phyloP scores from a whole-genome alignment of 345 rosid species.

The Draba incana region DNA sequence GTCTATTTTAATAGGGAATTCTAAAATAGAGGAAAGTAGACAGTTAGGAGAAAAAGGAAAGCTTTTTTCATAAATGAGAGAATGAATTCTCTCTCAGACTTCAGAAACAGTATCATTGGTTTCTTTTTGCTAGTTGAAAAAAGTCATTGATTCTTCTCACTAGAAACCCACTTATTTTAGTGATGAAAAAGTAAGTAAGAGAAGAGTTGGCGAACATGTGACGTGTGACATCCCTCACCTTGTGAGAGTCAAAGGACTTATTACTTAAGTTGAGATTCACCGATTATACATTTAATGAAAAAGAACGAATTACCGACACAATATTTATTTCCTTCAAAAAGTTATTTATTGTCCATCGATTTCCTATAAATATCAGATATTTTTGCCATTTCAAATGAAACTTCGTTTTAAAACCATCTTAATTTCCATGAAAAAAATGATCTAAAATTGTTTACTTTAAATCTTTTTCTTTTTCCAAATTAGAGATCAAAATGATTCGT shows the following conservation, averaged over 20 bases:
- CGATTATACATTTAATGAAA: neutral
- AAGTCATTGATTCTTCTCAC: constrained; percentile 51
- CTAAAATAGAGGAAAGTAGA: constrained; percentile 23
- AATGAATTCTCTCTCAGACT: constrained; percentile 18
- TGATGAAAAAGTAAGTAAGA: neutral
- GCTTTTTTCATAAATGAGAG: constrained; percentile 50
- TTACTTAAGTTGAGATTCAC: constrained; percentile 8
- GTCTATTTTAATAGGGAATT: constrained; percentile 22
- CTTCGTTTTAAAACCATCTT: too few relatives aligned
- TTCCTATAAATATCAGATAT: too few relatives aligned
- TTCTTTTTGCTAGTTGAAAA: constrained; percentile 37
- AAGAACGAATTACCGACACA: constrained; percentile 21
- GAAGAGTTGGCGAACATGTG: constrained; percentile 17
- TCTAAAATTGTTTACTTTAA: too few relatives aligned
- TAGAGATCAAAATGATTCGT: neutral
- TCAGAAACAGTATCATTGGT: constrained; percentile 33
- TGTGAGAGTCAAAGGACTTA: neutral
- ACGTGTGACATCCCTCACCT: constrained; percentile 17
- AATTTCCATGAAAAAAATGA: too few relatives aligned
- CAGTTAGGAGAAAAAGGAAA: constrained; percentile 35
- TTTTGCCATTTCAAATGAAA: too few relatives aligned
- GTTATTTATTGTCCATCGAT: constrained; percentile 17
- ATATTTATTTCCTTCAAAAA: constrained; percentile 6
- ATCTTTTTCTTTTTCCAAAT: too few relatives aligned
- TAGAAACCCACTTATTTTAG: neutral